A percentile compares a stretch with the other conserved stretches of the same genome.
Conservation (phyloP, 306 rosid species). For the Glycine latifolia region DNA sequence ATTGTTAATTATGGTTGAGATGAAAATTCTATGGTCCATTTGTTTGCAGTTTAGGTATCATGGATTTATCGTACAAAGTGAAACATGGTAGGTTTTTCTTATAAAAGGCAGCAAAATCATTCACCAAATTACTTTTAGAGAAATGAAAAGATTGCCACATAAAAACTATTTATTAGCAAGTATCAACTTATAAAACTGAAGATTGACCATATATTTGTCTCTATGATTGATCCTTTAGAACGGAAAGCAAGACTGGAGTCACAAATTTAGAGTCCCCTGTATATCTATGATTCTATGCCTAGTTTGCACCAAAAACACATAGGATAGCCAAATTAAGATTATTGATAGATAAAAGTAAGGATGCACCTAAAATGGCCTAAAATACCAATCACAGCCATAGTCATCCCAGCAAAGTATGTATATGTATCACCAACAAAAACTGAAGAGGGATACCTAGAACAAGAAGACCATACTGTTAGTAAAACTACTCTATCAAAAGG, state of each 20-base stretch:
- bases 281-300: neutral
- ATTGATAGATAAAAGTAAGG: conserved; percentile 22
- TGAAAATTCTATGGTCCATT: neutral
- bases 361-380: conserved; percentile 89
- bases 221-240: conserved; percentile 28
- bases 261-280: conserved; percentile 4
- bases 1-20: conserved; percentile 12
- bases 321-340: conserved; percentile 17
- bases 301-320: conserved; percentile 14
- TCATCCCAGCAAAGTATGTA: conserved; percentile 99
- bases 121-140: conserved; percentile 12
- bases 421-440: conserved; percentile 97
- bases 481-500: conserved; percentile 33
- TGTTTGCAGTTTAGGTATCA: neutral
- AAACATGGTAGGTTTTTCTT: conserved; percentile 16
- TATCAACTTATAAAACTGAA: conserved; percentile 35
- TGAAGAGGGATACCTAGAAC: conserved; percentile 89
- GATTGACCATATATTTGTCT: conserved; percentile 23
- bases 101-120: conserved; percentile 31
- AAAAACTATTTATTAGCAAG: neutral
- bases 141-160: conserved; percentile 16
- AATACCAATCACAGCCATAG: conserved; percentile 95
- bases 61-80: neutral
- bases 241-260: conserved; percentile 14
- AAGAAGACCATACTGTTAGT: conserved; percentile 44